Conservation (phyloP, 2,329 filamentous ascomycete species). For the Sclerotinia nivalis region DNA sequence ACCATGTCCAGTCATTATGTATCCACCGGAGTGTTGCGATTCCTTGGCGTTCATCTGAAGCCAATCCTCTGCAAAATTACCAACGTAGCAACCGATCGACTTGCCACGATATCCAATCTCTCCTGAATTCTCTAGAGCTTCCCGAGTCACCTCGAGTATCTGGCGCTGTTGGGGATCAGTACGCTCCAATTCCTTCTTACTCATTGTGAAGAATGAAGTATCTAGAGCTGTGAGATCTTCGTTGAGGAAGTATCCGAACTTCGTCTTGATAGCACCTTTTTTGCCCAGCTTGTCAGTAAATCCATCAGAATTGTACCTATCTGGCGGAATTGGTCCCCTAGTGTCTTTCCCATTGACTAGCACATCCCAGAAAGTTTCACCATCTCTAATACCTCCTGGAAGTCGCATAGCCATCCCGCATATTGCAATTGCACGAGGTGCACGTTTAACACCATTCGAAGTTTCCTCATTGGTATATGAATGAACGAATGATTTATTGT, state of each 20-base stretch:
- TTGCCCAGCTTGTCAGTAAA: conserved; percentile 15
- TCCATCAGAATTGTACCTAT: conserved; percentile 27
- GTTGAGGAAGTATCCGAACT: conserved; percentile 30
- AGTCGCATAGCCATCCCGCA: conserved; percentile 38
- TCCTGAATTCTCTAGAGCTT: conserved; percentile 34
- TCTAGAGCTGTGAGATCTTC: conserved; percentile 27
- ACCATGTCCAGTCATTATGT: conserved; percentile 15
- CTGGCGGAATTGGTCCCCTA: conserved; percentile 4
- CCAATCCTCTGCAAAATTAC: conserved; percentile 14
- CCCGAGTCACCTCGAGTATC: conserved; percentile 37
- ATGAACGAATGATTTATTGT: too few species aligned
- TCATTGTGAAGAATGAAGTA: conserved; percentile 28
- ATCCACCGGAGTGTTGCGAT: conserved; percentile 42
- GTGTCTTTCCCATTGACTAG: conserved; percentile 23
- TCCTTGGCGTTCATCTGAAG: background rate
- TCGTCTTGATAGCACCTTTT: background rate
- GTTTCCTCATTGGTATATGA: too few species aligned
- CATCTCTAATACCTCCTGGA: conserved; percentile 31
- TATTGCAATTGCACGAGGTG: too few species aligned
- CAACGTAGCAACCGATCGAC: conserved; percentile 27
- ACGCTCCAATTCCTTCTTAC: conserved; percentile 19
- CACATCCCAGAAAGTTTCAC: conserved; percentile 20
- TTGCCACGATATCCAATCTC: conserved; percentile 41
- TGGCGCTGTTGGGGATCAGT: conserved; percentile 38
- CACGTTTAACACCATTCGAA: too few species aligned